These are phyloP conservation scores for Chlorophyllum brunneum DNA, from an alignment of 768 basidiomycete species.

Conservation along the genomic window DNA sequence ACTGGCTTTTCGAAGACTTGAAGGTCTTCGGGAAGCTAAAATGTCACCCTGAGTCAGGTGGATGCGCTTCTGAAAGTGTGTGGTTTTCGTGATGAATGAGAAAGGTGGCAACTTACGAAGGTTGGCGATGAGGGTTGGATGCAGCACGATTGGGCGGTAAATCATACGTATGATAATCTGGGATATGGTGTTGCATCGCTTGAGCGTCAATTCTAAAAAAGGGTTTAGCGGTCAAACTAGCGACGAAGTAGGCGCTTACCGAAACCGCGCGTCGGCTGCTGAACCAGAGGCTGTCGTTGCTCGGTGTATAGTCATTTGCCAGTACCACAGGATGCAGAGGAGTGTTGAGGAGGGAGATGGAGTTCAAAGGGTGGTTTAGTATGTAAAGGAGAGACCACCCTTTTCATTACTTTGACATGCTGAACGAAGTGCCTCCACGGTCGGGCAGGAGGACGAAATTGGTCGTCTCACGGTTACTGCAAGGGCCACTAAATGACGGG, in stretches of 20 bases:
- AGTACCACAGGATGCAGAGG: no score
- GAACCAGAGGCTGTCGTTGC: neutral
- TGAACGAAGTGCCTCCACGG: no score
- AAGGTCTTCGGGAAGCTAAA: no score
- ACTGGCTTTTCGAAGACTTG: neutral
- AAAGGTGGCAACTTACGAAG: neutral
- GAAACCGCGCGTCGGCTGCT: conserved; percentile 3
- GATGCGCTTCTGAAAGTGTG: neutral
- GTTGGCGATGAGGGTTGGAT: neutral
- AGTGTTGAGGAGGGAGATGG: neutral
- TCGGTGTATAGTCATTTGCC: conserved; percentile 1
- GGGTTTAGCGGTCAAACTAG: neutral
- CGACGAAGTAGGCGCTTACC: neutral
- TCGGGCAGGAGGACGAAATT: no score
- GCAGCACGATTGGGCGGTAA: neutral
- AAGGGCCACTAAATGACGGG: no score
- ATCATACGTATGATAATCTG: neutral
- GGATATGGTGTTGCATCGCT: neutral
- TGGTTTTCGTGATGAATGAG: neutral
- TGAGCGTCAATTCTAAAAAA: neutral
- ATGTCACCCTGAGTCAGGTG: neutral
- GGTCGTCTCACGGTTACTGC: no score
- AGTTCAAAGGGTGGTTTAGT: no score
- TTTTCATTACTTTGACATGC: no score
- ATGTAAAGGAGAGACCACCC: no score